Evolutionary conservation across 116 monocot genomes (phyloP), one percentile per base, ranked within the genome.

Genomic region (Dioscorea cayenensis): DNA sequence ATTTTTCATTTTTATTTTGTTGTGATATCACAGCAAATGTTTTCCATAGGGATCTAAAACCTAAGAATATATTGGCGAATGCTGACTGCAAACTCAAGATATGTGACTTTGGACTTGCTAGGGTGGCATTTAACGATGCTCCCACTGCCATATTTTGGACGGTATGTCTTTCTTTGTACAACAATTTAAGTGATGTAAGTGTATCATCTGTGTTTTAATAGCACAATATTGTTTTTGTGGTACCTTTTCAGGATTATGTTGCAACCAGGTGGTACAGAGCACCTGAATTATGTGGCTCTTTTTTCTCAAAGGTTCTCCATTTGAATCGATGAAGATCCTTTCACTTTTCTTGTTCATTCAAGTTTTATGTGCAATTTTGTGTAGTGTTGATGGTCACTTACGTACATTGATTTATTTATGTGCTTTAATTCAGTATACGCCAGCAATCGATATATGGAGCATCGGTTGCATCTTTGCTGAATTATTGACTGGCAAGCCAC

Each of bases 241-340:
- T 59, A 0, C 21, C 16, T 21, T 72, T 61, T 65, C 66, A 91
- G 91, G 87, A 87, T 70, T 91, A 91, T 81, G 87, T 91, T 37
- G 91, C 91, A 66, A 91, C 91, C 14, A 87, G 91, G 76, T 91
- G 91, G 91, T 91, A 91, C 61, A 84, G 91, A 74, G 91, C 91
- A 71, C 91, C 91, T 29, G 91, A 89, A 76, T 67, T 86, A 36
- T 86, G 86, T 79, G 86, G 86, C 23, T 89, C 80, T 28, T 85
- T 85, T 66, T 89, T 80, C 60, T 83, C 85, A 9, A 83, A 83
- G 82, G 83, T 83, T 76, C 61, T 49, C 5, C 11, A 43, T 43
- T 43, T 43, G 8, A 43, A 43, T 43, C 7, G 43, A 43, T 43
- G 12, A 43, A 43, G 43, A 43, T 43, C 43, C 43, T 43, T 43